Evolutionary conservation across 192 early-diverging fungal species (phyloP), one percentile per base, ranked within the genome.

Genomic region (Phycomyces nitens): DNA sequence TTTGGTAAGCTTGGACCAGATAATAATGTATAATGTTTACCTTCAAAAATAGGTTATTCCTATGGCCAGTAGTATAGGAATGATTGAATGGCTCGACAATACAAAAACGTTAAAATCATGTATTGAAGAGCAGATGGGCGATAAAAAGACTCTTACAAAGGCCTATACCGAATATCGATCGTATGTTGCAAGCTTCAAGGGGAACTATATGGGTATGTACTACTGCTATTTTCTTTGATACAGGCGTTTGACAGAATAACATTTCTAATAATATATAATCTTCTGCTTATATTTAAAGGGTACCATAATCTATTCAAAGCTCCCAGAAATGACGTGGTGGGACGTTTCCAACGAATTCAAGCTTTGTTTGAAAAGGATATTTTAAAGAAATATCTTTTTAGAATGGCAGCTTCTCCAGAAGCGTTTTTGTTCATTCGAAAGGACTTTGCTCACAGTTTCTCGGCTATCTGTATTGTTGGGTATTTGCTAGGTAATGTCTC

Each of bases 71-170:
- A 75, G 67, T 15, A 72, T 92, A 7, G 91, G 91, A 57, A 79
- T 92, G 12, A 75, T 92, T 58, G 89, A 92, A 70, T 92, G 91
- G 91, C 78, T 91, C 1, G 75, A 84, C 43, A 74, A 89, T 53
- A 92, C 91, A 1, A 86, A 80, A 41, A 84, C 91, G 0, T 60
- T 91, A 8, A 77, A 83, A 5, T 70, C 63, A 21, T 91, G 87
- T 58, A 77, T 92, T 49, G 75, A 79, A 47, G 72, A 76, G 20
- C 80, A 80, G 41, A 47, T 83, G 0, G 53, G 55, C 3, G 77
- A 64, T 51, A 77, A 82, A 24, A 77, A 80, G 15, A 55, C 68
- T 5, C 72, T 81, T 34, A 56, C 22, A 20, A 70, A 67, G 41
- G 72, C 77, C 2, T 72, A 76, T 54, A 74, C 74, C 10, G 58